Evolutionary conservation across 192 early-diverging fungal genomes (phyloP).

Genomic region (Jimgerdemannia flammicorona): DNA sequence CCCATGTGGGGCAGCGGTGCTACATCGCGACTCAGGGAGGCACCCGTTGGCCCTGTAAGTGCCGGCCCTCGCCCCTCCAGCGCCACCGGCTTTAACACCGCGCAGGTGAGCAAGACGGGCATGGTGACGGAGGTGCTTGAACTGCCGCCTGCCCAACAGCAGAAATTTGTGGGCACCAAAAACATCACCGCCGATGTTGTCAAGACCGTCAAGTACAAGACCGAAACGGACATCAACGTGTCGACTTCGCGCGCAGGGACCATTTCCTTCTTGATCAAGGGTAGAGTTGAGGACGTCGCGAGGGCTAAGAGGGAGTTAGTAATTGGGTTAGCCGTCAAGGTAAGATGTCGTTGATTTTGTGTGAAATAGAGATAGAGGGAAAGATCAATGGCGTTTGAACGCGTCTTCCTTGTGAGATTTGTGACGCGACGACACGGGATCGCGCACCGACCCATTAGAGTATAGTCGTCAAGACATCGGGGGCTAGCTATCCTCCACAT

Average conservation of each 20-base stretch:
- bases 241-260: slow-evolving; percentile 70
- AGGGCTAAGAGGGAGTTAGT: slow-evolving; percentile 77
- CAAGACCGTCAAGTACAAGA: slow-evolving; percentile 57
- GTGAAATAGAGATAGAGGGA: slow-evolving; percentile 1
- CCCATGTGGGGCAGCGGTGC: slow-evolving; percentile 42
- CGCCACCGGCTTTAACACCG: slow-evolving; percentile 22
- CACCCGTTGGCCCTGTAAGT: slow-evolving; percentile 21
- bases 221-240: slow-evolving; percentile 78
- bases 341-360: slow-evolving; percentile 18
- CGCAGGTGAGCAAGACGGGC: slow-evolving; percentile 30
- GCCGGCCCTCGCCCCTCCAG: slow-evolving; percentile 25
- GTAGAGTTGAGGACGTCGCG: slow-evolving; percentile 72
- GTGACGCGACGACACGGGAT: too few relatives aligned
- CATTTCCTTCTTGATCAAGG: slow-evolving; percentile 82
- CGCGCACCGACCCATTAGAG: too few relatives aligned
- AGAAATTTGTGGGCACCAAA: slow-evolving; percentile 34
- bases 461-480: neutral
- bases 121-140: slow-evolving; percentile 58
- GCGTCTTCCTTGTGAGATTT: neutral
- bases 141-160: slow-evolving; percentile 45
- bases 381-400: neutral
- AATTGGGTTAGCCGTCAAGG: slow-evolving; percentile 64
- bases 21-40: slow-evolving; percentile 29
- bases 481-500: too few relatives aligned
- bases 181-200: slow-evolving; percentile 49